Evolutionary conservation across 352 stramenopile genomes (phyloP), one percentile per base, ranked within the genome.

Genomic region (Halophytophthora polymorphica): DNA sequence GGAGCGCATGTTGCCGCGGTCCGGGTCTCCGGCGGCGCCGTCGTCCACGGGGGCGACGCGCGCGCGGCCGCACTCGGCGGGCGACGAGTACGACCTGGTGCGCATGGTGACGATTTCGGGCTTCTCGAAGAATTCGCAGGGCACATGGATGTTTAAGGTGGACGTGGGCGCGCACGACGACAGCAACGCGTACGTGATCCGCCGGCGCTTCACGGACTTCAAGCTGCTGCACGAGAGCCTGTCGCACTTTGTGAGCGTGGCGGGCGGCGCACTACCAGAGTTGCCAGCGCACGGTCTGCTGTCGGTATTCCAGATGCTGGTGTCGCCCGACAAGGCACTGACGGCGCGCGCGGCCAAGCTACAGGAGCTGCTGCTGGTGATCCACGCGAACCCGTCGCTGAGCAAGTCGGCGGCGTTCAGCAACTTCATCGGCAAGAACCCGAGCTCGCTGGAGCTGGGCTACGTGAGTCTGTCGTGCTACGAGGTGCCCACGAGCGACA

Each of bases 111-210:
- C 61, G 11, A 85, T 90, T 46, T 83, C 76, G 7, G 71, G 73
- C 10, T 86, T 77, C 53, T 77, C 64, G 43, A 77, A 85, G 67
- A 86, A 77, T 58, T 70, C 45, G 38, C 74, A 77, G 35, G 78
- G 78, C 55, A 87, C 73, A 35, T 90, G 78, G 78, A 76, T 87
- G 56, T 90, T 90, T 53, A 87, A 83, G 53, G 76, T 90, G 17
- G 72, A 90, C 48, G 69, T 90, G 1, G 65, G 73, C 23, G 71
- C 70, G 21, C 54, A 58, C 28, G 74, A 69, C 22, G 66, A 78
- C 50, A 71, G 58, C 31, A 74, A 83, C 55, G 70, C 66, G 31
- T 89, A 89, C 69, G 75, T 73, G 21, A 66, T 89, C 33, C 75
- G 74, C 7, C 78, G 78, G n/a, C 78, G 78, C 39, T 89, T 89